Percentiles rank a stretch among this genome's conserved stretches.
Evolutionary conservation across 345 rosid genomes (phyloP).

Genomic region (Cardiospermum halicacabum): DNA sequence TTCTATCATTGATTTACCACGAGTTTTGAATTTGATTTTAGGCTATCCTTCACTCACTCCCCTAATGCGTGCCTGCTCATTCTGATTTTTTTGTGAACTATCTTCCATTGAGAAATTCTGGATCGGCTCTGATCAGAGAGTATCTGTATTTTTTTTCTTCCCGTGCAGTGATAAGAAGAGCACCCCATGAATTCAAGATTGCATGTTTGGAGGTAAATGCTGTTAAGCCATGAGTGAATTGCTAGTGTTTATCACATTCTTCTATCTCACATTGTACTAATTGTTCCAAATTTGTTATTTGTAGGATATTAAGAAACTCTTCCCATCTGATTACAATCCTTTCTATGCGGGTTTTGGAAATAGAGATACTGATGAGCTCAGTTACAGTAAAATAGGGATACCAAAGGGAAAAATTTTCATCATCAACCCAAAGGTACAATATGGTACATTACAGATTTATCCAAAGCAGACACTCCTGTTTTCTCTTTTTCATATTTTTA

Average conservation of each 20-base stretch:
- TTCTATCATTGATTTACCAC: not conserved
- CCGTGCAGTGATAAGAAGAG: conserved; percentile 81
- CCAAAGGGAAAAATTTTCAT: conserved; percentile 90
- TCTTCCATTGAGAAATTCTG: not conserved
- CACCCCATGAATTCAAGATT: conserved; percentile 94
- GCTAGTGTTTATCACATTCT: not conserved
- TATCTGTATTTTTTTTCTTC: not conserved
- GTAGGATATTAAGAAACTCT: conserved; percentile 83
- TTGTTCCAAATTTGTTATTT: conserved; percentile 6
- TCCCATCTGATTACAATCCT: conserved; percentile 83
- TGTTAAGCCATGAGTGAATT: conserved; percentile 1
- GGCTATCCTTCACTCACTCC: not conserved
- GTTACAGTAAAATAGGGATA: conserved; percentile 85
- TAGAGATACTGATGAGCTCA: conserved; percentile 88
- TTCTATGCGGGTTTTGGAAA: conserved; percentile 94
- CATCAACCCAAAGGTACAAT: conserved; percentile 83
- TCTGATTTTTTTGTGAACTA: not conserved
- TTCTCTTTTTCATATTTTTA: not conserved
- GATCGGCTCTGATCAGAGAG: conserved; percentile 8
- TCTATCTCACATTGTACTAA: not conserved
- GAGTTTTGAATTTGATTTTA: not conserved
- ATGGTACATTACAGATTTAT: not conserved
- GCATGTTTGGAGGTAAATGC: conserved; percentile 78
- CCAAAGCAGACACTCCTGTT: not conserved
- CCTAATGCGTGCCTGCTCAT: not conserved